Conservation (phyloP, 495 filamentous ascomycete species). For the Clohesyomyces aquaticus region DNA sequence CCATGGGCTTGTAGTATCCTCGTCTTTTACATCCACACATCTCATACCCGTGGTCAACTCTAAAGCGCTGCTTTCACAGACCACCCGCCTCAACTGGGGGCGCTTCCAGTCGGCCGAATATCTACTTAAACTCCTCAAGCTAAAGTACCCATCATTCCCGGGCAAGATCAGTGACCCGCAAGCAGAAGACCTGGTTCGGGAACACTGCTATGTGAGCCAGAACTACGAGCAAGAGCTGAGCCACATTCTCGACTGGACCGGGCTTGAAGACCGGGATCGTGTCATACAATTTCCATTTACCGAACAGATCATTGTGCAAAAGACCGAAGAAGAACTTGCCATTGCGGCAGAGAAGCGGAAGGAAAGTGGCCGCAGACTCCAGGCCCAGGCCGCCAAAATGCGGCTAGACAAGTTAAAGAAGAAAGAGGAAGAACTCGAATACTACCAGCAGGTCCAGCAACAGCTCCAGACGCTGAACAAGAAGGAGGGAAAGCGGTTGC, state of each 20-base stretch:
- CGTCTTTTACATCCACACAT: slow-evolving; percentile 90
- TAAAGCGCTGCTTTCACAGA: slow-evolving; percentile 79
- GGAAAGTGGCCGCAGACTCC: slow-evolving; percentile 85
- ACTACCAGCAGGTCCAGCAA: slow-evolving; percentile 79
- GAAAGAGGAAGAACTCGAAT: slow-evolving; percentile 94
- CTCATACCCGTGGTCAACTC: slow-evolving; percentile 89
- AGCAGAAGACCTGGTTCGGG: slow-evolving; percentile 79
- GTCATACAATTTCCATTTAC: slow-evolving; percentile 92
- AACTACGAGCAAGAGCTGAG: slow-evolving; percentile 78
- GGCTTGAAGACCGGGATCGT: slow-evolving; percentile 83
- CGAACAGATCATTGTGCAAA: slow-evolving; percentile 83
- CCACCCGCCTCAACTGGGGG: slow-evolving; percentile 92
- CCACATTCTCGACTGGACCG: slow-evolving; percentile 80
- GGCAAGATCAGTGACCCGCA: slow-evolving; percentile 82
- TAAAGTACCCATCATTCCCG: slow-evolving; percentile 93
- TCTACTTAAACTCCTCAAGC: slow-evolving; percentile 78
- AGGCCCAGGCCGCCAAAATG: slow-evolving; percentile 97
- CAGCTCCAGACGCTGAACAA: slow-evolving; percentile 70
- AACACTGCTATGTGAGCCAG: slow-evolving; percentile 87
- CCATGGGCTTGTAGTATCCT: slow-evolving; percentile 88
- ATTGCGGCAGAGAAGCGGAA: slow-evolving; percentile 87
- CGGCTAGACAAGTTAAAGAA: slow-evolving; percentile 89
- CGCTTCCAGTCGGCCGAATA: slow-evolving; percentile 88
- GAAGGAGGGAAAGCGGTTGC: slow-evolving; percentile 81
- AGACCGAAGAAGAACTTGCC: slow-evolving; percentile 89